Evolutionary conservation across 805 yeast species (phyloP), one percentile per base, ranked within the genome.

Genomic region (Komagataella phaffii): DNA sequence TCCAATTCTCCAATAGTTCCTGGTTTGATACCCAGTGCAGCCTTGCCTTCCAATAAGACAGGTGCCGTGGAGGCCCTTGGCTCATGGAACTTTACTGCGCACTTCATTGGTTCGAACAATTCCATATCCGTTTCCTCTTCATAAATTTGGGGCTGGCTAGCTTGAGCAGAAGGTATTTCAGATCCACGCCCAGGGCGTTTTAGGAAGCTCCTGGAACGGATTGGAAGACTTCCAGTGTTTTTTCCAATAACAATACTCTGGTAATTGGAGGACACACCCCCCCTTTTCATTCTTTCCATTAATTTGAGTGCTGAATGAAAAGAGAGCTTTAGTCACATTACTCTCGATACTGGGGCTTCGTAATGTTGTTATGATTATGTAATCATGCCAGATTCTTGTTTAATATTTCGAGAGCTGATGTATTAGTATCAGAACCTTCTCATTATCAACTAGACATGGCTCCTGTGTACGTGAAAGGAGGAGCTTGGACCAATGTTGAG

Each of bases 401-500:
- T 21, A 21, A 44, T 7, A 44, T 44, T 44, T 44, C 23, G 46
- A 17, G 46, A 44, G n/a, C 7, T 12, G 23, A 44, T 4, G 14
- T 8, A 17, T 12, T 12, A 17, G n/a, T 19, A 17, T 19, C 46
- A 8, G 19, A 17, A 10, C n/a, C 14, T 18, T 44, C 5, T 19
- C 5, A 14, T 30, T 14, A 8, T 30, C 40, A 30, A 30, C 4
- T 57, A 60, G 60, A 63, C 8, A 76, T 76, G 68, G 74, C 72
- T 58, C 85, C 91, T 1, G 70, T 83, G 0, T 86, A 85, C 61
- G 85, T 86, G 48, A 86, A 83, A 62, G 96, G 95, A 24, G 96
- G 95, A 48, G 82, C 79, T 3, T 90, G 98, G 98, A 81, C 95
- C 6, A 83, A 87, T 60, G 77, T 77, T 2, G 85, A 76, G 56